These are phyloP conservation scores for Globisporangium paroecandrum DNA, from an alignment of 352 stramenopile genomes.

Conservation along the genomic window DNA sequence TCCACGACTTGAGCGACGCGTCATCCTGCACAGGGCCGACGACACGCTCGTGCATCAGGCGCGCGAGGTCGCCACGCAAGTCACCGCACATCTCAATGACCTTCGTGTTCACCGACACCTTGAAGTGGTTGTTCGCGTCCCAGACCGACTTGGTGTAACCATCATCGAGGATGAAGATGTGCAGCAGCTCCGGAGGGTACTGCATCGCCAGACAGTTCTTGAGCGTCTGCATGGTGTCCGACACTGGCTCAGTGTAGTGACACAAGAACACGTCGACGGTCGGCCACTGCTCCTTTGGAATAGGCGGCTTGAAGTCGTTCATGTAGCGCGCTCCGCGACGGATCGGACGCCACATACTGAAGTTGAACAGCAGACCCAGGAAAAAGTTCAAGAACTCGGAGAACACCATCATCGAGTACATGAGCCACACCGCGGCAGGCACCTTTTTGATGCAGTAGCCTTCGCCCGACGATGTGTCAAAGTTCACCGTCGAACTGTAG, in stretches of 20 bases:
- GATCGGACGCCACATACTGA: conserved; percentile 89
- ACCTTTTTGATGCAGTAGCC: conserved; percentile 79
- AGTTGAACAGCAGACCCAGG: conserved; percentile 86
- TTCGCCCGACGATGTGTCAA: conserved; percentile 53
- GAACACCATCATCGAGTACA: conserved; percentile 85
- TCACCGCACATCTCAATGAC: conserved; percentile 86
- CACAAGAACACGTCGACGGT: conserved; percentile 87
- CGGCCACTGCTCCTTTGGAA: conserved; percentile 88
- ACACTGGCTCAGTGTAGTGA: conserved; percentile 89
- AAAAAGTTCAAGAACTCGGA: conserved; percentile 88
- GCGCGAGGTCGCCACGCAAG: conserved; percentile 73
- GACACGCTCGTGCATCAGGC: conserved; percentile 85
- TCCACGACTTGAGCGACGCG: conserved; percentile 75
- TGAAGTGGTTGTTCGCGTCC: conserved; percentile 89
- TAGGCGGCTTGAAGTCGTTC: conserved; percentile 88
- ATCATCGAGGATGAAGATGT: conserved; percentile 88
- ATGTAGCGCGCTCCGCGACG: conserved; percentile 84
- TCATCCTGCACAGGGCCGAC: conserved; percentile 78
- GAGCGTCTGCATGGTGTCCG: conserved; percentile 78
- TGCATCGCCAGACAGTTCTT: conserved; percentile 87
- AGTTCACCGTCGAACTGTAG: conserved; percentile 72
- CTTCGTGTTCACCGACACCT: conserved; percentile 89
- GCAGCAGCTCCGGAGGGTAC: conserved; percentile 82
- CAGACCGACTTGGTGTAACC: conserved; percentile 89
- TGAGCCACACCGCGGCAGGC: conserved; percentile 65